phyloP scores from a whole-genome alignment of 345 rosid genomes.

The Rhodomyrtus tomentosa region DNA sequence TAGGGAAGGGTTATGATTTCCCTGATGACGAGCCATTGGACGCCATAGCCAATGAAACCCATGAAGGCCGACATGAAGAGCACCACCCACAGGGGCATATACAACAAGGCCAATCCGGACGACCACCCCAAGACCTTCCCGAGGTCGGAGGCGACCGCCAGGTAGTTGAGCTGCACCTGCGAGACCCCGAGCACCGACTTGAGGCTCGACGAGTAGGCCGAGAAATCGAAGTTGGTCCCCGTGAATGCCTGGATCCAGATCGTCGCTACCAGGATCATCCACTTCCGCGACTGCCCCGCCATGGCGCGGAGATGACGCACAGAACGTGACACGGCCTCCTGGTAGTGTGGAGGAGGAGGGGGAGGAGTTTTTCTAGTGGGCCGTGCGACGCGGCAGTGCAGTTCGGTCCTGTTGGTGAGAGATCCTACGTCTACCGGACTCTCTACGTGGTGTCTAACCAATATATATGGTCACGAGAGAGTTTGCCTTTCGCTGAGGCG shows the following conservation, averaged over 20 bases:
- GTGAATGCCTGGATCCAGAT: conserved; percentile 97
- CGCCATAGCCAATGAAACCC: conserved; percentile 78
- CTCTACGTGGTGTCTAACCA: background rate
- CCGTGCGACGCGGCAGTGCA: background rate
- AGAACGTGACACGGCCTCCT: background rate
- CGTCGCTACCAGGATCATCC: conserved; percentile 95
- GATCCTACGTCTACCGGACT: background rate
- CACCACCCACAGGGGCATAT: conserved; percentile 60
- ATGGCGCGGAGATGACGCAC: conserved; percentile 3
- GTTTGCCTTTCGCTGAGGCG: background rate
- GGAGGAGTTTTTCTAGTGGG: background rate
- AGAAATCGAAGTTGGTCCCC: conserved; percentile 94
- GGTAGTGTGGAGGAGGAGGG: background rate
- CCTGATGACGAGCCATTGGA: conserved; percentile 76
- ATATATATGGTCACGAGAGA: background rate
- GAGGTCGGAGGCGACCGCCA: conserved; percentile 91
- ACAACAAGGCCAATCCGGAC: conserved; percentile 74
- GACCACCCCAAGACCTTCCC: conserved; percentile 96
- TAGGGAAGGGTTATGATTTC: conserved; percentile 61
- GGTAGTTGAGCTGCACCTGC: conserved; percentile 78
- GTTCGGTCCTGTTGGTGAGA: background rate
- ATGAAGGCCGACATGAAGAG: conserved; percentile 75
- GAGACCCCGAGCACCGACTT: conserved; percentile 73
- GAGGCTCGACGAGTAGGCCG: conserved; percentile 71
- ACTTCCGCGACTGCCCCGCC: conserved; percentile 81